Base-by-base conservation (phyloP, 441 rosid species). In the Mallotus japonicus region DNA sequence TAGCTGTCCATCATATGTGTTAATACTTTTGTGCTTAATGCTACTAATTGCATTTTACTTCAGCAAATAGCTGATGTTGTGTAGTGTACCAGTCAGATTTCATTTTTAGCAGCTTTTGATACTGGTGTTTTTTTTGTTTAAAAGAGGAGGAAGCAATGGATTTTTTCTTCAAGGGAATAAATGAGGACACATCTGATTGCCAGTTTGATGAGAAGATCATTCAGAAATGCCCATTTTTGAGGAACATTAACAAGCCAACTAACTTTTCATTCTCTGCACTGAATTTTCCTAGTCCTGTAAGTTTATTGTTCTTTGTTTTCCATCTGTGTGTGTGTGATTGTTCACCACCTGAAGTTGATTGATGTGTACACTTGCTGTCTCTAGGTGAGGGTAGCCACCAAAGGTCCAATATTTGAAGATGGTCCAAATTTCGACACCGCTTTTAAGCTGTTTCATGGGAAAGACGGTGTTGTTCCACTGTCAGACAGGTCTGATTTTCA, bases 351-450 rank as follows among this genome's bases (percentile, higher is more conserved):
- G n/a, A 5, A 42, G 62, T 64, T 37, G 37, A 14, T 64, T 20
- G 40, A 14, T 68, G 22, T 34, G 1, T n/a, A 54, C 7, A 53
- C 15, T 16, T 73, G 46, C 34, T 75, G 5, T 73, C 57, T 80
- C 68, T 62, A 85, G 89, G 77, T 70, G 72, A 75, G 65, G 61
- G 92, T 85, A 75, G 84, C 83, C 63, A 87, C 82, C 65, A 89
- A 84, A 82, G 95, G 93, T 73, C 98, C 96, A 5, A 90, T 92
- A 64, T 92, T 92, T 82, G 95, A 90, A 71, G 95, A 92, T 85
- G 95, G 89, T 73, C 89, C 92, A 9, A 81, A 81, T 68, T 89
- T 90, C 77, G 88, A 85, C 65, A 71, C 68, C 71, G 93, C 92
- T 6, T 92, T 89, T 75, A 87, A 83, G 77, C 87, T 91, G 57